Evolutionary conservation across 768 basidiomycete genomes (phyloP).

Genomic region (Leucogyrophana mollusca): DNA sequence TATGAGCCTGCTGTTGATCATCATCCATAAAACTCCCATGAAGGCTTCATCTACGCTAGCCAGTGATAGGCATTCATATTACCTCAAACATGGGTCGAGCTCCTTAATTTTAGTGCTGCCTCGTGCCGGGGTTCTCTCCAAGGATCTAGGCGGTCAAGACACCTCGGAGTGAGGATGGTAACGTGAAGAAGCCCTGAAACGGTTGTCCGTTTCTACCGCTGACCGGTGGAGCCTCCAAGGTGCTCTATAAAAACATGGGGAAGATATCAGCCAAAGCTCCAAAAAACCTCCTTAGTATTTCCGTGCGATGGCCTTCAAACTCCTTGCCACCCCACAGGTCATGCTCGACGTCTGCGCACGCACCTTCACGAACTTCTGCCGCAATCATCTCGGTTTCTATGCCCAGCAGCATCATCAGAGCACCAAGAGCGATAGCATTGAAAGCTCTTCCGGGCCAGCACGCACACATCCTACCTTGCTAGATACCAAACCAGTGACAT

Average conservation of each 20-base stretch:
- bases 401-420: conserved; percentile 18
- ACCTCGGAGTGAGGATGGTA: conserved; percentile 4
- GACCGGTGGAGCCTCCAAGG: conserved; percentile 1
- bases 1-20: too few species aligned
- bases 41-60: too few species aligned
- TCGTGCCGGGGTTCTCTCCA: conserved; percentile 10
- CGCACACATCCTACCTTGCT: conserved; percentile 22
- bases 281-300: conserved; percentile 13
- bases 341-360: conserved; percentile 25
- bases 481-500: conserved; percentile 20
- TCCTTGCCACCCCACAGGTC: conserved; percentile 14
- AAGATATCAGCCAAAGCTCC: background rate
- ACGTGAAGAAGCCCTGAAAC: background rate
- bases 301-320: conserved; percentile 22
- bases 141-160: background rate
- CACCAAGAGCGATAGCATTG: conserved; percentile 22
- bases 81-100: conserved; percentile 22
- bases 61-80: conserved; percentile 20
- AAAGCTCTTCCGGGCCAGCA: conserved; percentile 34
- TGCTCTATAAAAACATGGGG: background rate
- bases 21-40: too few species aligned
- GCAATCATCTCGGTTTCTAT: conserved; percentile 17
- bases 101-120: conserved; percentile 10
- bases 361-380: conserved; percentile 21
- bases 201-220: background rate